Percentiles rank a stretch among this genome's conserved stretches.
phyloP scores from a whole-genome alignment of 2,329 filamentous ascomycete species.

The Aurifilum marmelostoma region DNA sequence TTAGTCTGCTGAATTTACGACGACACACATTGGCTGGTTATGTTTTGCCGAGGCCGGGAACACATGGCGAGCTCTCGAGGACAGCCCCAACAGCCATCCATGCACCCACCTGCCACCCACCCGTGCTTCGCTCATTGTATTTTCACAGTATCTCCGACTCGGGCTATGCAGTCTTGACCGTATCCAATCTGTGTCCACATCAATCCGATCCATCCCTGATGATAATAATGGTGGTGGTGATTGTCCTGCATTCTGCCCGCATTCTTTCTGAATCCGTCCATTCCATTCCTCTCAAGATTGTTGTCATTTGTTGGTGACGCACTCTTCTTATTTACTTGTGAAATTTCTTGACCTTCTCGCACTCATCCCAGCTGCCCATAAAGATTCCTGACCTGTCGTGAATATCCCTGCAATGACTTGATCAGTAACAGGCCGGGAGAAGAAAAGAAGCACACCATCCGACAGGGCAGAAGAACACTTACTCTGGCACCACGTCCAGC shows the following conservation, averaged over 20 bases:
- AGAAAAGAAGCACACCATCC: too few species aligned
- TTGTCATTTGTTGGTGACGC: background rate
- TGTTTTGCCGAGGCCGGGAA: background rate
- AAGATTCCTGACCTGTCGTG: conserved; percentile 97
- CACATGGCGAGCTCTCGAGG: too few species aligned
- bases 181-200: conserved; percentile 24
- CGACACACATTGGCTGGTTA: background rate
- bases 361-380: conserved; percentile 90
- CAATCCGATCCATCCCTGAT: conserved; percentile 9
- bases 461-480: background rate
- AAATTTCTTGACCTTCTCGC: conserved; percentile 90
- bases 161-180: conserved; percentile 24
- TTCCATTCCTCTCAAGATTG: background rate
- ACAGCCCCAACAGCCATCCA: background rate
- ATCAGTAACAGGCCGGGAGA: too few species aligned
- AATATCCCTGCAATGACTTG: conserved; percentile 59
- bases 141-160: conserved; percentile 12
- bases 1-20: background rate
- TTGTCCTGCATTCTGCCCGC: background rate
- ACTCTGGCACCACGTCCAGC: conserved; percentile 82
- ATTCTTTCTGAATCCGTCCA: too few species aligned
- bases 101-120: background rate
- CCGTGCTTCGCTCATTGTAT: conserved; percentile 11
- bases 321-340: conserved; percentile 56
- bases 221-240: background rate